Percentiles rank a stretch among this genome's conserved stretches.
These are phyloP conservation scores for Hypoxylon sp. DNA, from an alignment of 2,329 filamentous ascomycete genomes.

Conservation along the genomic window DNA sequence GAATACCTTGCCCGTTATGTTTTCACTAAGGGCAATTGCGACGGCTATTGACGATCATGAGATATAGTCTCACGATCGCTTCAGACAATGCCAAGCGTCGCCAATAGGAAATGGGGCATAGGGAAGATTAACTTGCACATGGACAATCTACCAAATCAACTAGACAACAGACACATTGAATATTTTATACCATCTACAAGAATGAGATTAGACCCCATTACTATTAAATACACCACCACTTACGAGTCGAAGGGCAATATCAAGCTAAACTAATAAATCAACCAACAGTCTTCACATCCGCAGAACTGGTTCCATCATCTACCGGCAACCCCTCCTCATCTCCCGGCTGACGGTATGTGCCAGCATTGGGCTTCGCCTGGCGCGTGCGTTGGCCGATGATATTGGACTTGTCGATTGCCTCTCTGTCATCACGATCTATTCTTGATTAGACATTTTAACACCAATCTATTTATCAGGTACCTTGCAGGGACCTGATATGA, in stretches of 20 bases:
- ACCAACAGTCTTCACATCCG: constrained; percentile 15
- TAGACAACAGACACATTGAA: too few relatives aligned
- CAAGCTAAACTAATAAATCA: not conserved
- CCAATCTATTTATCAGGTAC: too few relatives aligned
- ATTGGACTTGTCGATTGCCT: constrained; percentile 58
- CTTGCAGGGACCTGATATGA: too few relatives aligned
- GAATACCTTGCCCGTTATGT: not conserved
- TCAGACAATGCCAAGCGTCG: not conserved
- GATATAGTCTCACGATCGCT: not conserved
- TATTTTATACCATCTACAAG: not conserved
- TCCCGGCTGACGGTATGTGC: constrained; percentile 55
- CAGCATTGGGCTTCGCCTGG: constrained; percentile 48
- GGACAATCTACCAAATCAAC: not conserved
- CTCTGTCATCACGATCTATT: constrained; percentile 56
- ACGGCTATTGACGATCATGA: not conserved
- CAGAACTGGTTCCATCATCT: constrained; percentile 45
- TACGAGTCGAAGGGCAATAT: not conserved
- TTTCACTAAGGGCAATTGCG: not conserved
- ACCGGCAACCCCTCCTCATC: constrained; percentile 54
- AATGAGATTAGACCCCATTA: not conserved
- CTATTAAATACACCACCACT: not conserved
- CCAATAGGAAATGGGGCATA: not conserved
- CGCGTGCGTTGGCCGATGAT: constrained; percentile 57
- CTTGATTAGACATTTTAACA: not conserved
- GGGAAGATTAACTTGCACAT: not conserved